phyloP scores from a whole-genome alignment of 441 rosid species.

The Gossypium aridum region DNA sequence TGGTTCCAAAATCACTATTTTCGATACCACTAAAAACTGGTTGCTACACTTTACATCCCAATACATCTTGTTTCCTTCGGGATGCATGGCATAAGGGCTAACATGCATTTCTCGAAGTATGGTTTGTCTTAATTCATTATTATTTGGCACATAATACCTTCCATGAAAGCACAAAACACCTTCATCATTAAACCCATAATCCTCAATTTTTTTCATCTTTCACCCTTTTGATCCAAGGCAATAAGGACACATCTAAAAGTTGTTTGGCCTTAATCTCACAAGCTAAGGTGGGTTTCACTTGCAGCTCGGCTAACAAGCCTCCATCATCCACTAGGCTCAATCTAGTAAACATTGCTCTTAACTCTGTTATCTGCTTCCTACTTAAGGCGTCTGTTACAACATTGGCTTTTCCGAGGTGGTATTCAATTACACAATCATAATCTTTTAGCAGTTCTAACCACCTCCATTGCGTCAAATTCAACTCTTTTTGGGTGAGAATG shows the following conservation, averaged over 20 bases:
- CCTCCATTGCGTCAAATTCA: not conserved
- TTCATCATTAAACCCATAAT: not conserved
- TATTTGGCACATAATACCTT: not conserved
- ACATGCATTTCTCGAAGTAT: not conserved
- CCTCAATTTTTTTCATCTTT: not conserved
- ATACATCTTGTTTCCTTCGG: not conserved
- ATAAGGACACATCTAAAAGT: not conserved
- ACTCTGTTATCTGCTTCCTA: not conserved
- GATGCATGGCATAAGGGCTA: not conserved
- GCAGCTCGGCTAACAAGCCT: not conserved
- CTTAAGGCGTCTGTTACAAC: not conserved
- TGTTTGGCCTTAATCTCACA: not conserved
- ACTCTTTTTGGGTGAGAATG: not conserved
- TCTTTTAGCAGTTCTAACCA: not conserved
- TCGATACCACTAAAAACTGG: not conserved
- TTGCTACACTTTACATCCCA: not conserved
- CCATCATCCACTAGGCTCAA: not conserved
- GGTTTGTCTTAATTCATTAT: not conserved
- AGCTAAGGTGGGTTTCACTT: not conserved
- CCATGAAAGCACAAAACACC: not conserved
- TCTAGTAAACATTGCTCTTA: not conserved
- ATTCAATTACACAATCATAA: not conserved
- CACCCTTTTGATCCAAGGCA: not conserved
- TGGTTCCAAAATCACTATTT: not conserved
- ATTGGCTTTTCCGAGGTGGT: not conserved